Percentiles rank a stretch among this genome's conserved stretches.
These are phyloP conservation scores for Kodamaea kakaduensis DNA, from an alignment of 805 yeast species.

Conservation along the genomic window DNA sequence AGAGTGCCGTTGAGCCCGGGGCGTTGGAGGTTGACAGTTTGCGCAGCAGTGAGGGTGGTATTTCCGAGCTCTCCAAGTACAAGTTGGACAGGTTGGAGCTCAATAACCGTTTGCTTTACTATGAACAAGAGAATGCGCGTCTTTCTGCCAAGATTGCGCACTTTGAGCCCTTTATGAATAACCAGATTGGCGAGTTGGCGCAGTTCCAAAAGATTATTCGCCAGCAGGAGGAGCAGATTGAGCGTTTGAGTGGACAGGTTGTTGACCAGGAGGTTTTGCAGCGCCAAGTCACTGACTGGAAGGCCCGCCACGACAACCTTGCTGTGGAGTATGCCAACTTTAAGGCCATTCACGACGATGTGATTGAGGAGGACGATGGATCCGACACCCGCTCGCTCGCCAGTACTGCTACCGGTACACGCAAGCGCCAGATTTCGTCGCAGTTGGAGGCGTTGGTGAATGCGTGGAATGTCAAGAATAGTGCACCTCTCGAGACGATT, in stretches of 20 bases:
- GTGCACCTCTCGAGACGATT: slow-evolving; percentile 5
- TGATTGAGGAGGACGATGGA: slow-evolving; percentile 21
- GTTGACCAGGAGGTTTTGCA: slow-evolving; percentile 42
- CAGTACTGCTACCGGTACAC: slow-evolving; percentile 20
- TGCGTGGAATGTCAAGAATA: slow-evolving; percentile 26
- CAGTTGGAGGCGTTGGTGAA: slow-evolving; percentile 34
- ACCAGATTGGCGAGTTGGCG: slow-evolving; percentile 49
- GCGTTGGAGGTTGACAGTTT: slow-evolving; percentile 17
- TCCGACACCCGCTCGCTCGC: slow-evolving; percentile 20
- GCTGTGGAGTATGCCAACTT: slow-evolving; percentile 41
- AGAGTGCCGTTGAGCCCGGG: slow-evolving; percentile 22
- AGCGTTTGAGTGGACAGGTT: slow-evolving; percentile 37
- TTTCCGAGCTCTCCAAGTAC: slow-evolving; percentile 32
- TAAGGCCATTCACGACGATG: slow-evolving; percentile 33
- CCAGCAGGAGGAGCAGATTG: slow-evolving; percentile 47
- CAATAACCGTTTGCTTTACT: slow-evolving; percentile 40
- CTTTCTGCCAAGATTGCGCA: slow-evolving; percentile 40
- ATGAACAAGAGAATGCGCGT: slow-evolving; percentile 43
- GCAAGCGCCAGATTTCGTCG: slow-evolving; percentile 28
- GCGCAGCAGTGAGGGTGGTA: slow-evolving; percentile 3
- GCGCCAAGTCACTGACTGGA: slow-evolving; percentile 46
- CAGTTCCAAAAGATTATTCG: slow-evolving; percentile 53
- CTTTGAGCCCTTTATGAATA: slow-evolving; percentile 50
- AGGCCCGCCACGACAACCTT: slow-evolving; percentile 42
- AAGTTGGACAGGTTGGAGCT: slow-evolving; percentile 44